phyloP scores from a whole-genome alignment of 805 yeast genomes.

The Candida adriatica region DNA sequence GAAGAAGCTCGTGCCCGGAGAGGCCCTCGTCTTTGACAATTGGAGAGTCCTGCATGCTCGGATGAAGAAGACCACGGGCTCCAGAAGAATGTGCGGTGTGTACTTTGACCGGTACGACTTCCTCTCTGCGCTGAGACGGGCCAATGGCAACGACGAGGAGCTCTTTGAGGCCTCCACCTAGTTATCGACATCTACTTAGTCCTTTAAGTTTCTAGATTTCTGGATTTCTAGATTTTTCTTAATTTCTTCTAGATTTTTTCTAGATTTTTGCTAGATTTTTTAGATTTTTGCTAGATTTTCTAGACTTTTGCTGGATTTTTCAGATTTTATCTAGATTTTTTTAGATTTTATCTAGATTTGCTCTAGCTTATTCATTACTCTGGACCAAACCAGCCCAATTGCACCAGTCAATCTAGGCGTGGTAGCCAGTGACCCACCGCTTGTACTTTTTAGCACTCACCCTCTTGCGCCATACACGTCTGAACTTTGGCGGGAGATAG shows the following conservation, averaged over 20 bases:
- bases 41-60: slow-evolving; percentile 70
- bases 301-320: too few relatives aligned
- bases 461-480: slow-evolving; percentile 28
- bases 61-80: slow-evolving; percentile 53
- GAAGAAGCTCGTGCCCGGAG: slow-evolving; percentile 56
- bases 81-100: slow-evolving; percentile 67
- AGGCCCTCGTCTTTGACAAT: slow-evolving; percentile 60
- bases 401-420: too few relatives aligned
- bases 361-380: background rate
- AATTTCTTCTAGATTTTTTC: too few relatives aligned
- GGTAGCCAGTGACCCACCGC: slow-evolving; percentile 20
- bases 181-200: too few relatives aligned
- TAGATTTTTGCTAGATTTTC: too few relatives aligned
- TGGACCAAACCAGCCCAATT: slow-evolving; percentile 3
- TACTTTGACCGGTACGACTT: slow-evolving; percentile 65
- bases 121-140: slow-evolving; percentile 36
- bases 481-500: slow-evolving; percentile 28
- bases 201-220: too few relatives aligned
- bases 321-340: too few relatives aligned
- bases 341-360: too few relatives aligned
- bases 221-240: too few relatives aligned
- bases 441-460: slow-evolving; percentile 33
- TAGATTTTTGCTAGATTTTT: too few relatives aligned
- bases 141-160: slow-evolving; percentile 37
- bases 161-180: slow-evolving; percentile 27